Evolutionary conservation across 176 grass and related monocot genomes (phyloP), one percentile per base, ranked within the genome.

Genomic region (Phyllostachys edulis): DNA sequence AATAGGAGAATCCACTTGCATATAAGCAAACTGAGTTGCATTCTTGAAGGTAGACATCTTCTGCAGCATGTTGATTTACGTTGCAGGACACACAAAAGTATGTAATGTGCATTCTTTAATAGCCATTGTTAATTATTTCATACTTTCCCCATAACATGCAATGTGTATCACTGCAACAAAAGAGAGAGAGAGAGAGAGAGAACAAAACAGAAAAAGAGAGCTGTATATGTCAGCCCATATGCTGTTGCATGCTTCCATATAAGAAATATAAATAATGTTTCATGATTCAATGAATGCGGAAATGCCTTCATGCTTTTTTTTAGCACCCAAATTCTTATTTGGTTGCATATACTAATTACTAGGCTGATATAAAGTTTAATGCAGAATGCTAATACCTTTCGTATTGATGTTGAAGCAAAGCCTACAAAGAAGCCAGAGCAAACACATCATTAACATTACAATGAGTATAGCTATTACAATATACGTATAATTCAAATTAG

Each of bases 371-470:
- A 17, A 47, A 69, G 81, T 23, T 27, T 82, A 71, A 67, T 68
- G 60, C 70, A 67, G 40, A 79, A 51, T 80, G 71, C 34, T 80
- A 68, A 54, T 91, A 94, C 86, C 86, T 94, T 94, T 61, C 84
- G 78, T 68, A 76, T 84, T 85, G 83, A 39, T 15, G 79, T 77
- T 83, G 89, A 86, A 77, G 80, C 52, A 52, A 91, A 80, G 11
- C 80, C 89, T 94, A 74, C 83, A 93, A 94, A 84, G 56, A 87
- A 86, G 50, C 6, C 27, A 88, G 44, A 84, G 86, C 37, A 78
- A 91, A 49, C 20, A 49, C 26, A 47, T 88, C 37, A 93, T 41
- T 67, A 87, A 69, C 27, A 83, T 82, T 86, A 29, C 32, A 91
- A 61, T 89, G 16, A 89, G 16, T 39, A 84, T 42, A 84, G 6